Evolutionary conservation across 2,329 filamentous ascomycete genomes (phyloP).

Genomic region (Trichoderma koningiopsis): DNA sequence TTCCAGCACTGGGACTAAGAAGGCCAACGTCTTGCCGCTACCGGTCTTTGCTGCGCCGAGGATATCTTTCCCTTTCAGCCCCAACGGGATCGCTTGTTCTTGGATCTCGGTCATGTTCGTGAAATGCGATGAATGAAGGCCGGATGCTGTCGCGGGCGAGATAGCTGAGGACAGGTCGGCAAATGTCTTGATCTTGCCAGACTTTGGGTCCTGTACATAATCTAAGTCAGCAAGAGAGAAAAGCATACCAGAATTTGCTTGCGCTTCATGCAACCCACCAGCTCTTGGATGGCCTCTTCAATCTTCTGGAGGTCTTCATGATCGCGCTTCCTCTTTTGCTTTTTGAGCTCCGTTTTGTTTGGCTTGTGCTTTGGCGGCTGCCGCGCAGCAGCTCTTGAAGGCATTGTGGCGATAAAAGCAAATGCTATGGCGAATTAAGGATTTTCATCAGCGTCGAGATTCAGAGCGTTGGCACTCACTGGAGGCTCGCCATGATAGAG

Average conservation of each 20-base stretch:
- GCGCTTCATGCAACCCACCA: slow-evolving; percentile 34
- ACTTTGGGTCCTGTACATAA: slow-evolving; percentile 59
- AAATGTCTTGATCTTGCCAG: slow-evolving; percentile 66
- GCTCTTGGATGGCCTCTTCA: slow-evolving; percentile 38
- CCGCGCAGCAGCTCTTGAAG: slow-evolving; percentile 31
- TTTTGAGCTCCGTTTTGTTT: slow-evolving; percentile 38
- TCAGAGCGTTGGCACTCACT: background rate
- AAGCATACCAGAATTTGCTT: background rate
- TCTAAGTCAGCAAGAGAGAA: background rate
- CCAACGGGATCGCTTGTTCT: slow-evolving; percentile 81
- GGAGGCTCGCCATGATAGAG: background rate
- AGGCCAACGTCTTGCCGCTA: slow-evolving; percentile 92
- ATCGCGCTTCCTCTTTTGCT: slow-evolving; percentile 44
- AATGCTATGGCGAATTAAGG: background rate
- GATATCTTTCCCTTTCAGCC: slow-evolving; percentile 82
- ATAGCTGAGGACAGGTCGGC: slow-evolving; percentile 71
- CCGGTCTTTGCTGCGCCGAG: slow-evolving; percentile 95
- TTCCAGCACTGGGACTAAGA: slow-evolving; percentile 88
- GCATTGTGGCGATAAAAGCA: slow-evolving; percentile 16
- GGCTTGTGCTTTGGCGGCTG: slow-evolving; percentile 35
- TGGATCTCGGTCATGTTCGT: slow-evolving; percentile 91
- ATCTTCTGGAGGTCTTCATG: slow-evolving; percentile 41
- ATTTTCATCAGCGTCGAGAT: slow-evolving; percentile 1
- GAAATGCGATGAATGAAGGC: slow-evolving; percentile 85
- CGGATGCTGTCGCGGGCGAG: slow-evolving; percentile 75